Evolutionary conservation across 192 early-diverging fungal genomes (phyloP).

Genomic region (Diversispora eburnea): DNA sequence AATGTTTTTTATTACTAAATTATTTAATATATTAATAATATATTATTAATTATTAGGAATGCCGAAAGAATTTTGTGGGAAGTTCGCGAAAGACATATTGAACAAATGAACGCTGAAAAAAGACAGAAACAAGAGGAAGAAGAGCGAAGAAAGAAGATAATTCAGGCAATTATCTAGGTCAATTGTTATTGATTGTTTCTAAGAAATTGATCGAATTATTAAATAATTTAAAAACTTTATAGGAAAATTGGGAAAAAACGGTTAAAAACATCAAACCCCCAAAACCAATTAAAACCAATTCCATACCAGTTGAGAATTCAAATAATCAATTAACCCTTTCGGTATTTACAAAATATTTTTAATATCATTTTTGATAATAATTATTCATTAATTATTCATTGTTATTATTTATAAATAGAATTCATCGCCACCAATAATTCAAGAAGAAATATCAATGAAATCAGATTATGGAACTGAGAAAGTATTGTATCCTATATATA

Average conservation of each 20-base stretch:
- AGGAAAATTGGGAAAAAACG: constrained; percentile 34
- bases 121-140: constrained; percentile 22
- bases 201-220: neutral
- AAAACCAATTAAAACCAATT: neutral
- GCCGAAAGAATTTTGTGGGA: constrained; percentile 29
- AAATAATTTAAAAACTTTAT: neutral
- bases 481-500: constrained; percentile 27
- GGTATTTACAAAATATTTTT: neutral
- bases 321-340: neutral
- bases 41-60: constrained; percentile 8
- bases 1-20: neutral
- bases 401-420: neutral
- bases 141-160: constrained; percentile 27
- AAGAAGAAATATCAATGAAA: neutral
- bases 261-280: constrained; percentile 26
- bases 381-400: neutral
- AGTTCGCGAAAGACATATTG: constrained; percentile 23
- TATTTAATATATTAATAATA: neutral
- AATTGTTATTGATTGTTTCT: neutral
- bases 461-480: constrained; percentile 28
- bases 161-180: constrained; percentile 19
- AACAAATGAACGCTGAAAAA: constrained; percentile 27
- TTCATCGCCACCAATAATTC: neutral
- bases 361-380: neutral
- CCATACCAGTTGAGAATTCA: neutral